Conservation (phyloP, 2,329 filamentous ascomycete species). For the Botrytis galanthina region DNA sequence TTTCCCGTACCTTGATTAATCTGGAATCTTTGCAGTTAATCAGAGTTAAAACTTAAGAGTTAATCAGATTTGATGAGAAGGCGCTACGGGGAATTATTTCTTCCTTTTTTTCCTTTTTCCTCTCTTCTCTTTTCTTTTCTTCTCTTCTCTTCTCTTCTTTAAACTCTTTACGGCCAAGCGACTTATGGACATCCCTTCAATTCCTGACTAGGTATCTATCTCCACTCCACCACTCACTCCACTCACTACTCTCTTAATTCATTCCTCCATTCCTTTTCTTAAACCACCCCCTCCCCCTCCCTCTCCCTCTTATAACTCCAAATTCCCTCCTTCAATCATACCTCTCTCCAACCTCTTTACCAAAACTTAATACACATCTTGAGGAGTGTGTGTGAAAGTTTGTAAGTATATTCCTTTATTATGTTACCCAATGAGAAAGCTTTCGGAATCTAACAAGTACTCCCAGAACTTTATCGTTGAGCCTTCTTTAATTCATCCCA, state of each 20-base stretch:
- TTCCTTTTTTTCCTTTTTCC: too few species aligned
- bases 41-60: too few species aligned
- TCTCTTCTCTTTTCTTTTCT: not conserved
- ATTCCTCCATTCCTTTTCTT: not conserved
- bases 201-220: not conserved
- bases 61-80: not conserved
- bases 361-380: slow-evolving; percentile 8
- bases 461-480: slow-evolving; percentile 10
- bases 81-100: not conserved
- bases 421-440: not conserved
- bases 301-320: not conserved
- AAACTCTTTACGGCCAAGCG: not conserved
- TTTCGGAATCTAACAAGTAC: not conserved
- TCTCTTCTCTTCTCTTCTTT: not conserved
- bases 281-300: not conserved
- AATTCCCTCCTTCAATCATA: not conserved
- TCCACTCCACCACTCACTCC: not conserved
- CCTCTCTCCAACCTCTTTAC: not conserved
- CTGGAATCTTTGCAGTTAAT: not conserved
- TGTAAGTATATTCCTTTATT: not conserved
- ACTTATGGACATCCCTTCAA: not conserved
- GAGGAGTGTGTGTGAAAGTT: slow-evolving; percentile 6
- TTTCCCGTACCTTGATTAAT: not conserved
- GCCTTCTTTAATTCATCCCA: slow-evolving; percentile 10
- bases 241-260: not conserved